Base-by-base conservation (phyloP, 192 early-diverging fungal genomes). In the Rhizophagus clarus region DNA sequence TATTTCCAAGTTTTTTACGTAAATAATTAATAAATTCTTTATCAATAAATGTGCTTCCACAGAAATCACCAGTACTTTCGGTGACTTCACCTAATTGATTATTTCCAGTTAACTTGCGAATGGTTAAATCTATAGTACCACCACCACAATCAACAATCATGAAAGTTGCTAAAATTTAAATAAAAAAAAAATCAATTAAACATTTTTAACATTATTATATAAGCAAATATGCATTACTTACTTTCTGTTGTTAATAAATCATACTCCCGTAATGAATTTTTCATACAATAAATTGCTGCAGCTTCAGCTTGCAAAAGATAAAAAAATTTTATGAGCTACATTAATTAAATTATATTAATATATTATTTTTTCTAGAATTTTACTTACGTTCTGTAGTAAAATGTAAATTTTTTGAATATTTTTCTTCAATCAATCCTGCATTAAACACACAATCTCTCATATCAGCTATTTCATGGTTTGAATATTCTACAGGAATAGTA, bases 91-190 rank as follows among this genome's bases (percentile, higher is more conserved):
- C 22, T 4, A 83, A 77, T 64, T 83, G 72, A 63, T 84, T 85
- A 6, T 12, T 3, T 6, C 24, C 11, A 14, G 51, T 4, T 28
- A 72, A 72, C 29, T n/a, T 72, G 1, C 2, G 1, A 10, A 83
- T 83, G 68, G 84, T 86, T 32, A 88, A 69, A 77, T 86, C 82
- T 9, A 89, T 78, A 17, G 83, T 87, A 63, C 80, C 88, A 64
- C 85, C 86, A 22, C 82, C 86, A 28, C 83, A 82, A 83, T 87
- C 85, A 42, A 80, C 79, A n/a, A 87, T 84, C 83, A 89, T 84
- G 61, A 89, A 85, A 22, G 51, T 56, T 1, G 51, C 51, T 56
- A 6, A 22, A 56, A 6, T 20, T 56, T 4, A 2, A 56, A 12
- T 37, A 37, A 37, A 37, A 6, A 6, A 22, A 51, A 17, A 11